Conservation (phyloP, 495 filamentous ascomycete genomes). For the Neurospora tetraspora region DNA sequence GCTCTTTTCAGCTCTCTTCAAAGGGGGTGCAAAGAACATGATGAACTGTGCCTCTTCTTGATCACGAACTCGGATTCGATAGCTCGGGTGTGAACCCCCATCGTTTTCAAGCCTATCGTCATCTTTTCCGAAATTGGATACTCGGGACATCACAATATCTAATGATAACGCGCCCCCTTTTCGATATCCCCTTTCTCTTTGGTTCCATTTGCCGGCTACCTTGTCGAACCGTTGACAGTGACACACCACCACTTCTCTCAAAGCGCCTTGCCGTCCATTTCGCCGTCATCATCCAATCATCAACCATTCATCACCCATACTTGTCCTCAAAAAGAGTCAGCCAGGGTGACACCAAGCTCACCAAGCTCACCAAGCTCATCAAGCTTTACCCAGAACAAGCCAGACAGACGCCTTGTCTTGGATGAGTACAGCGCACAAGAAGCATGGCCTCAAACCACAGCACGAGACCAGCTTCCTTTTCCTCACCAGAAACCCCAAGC, state of each 20-base stretch:
- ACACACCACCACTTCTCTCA: not conserved
- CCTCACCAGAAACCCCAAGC: not conserved
- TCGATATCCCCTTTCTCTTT: not conserved
- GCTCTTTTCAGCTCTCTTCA: not conserved
- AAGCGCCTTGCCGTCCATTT: no score
- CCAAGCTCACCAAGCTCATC: not conserved
- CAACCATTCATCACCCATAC: not conserved
- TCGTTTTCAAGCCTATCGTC: not conserved
- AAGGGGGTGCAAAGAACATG: not conserved
- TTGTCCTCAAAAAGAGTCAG: not conserved
- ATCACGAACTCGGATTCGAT: not conserved
- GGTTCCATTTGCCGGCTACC: not conserved
- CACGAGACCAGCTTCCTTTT: not conserved
- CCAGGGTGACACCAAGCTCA: not conserved
- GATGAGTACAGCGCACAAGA: not conserved
- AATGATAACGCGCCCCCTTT: not conserved
- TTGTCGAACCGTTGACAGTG: not conserved
- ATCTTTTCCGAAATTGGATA: not conserved
- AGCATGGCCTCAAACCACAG: not conserved
- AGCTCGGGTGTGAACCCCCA: not conserved
- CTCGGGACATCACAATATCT: not conserved
- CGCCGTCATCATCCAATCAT: not conserved
- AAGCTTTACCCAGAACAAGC: not conserved
- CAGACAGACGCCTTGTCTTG: not conserved
- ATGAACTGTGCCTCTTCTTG: no score